Base-by-base conservation (phyloP, 257 asterid species). In the Solanum rostratum region DNA sequence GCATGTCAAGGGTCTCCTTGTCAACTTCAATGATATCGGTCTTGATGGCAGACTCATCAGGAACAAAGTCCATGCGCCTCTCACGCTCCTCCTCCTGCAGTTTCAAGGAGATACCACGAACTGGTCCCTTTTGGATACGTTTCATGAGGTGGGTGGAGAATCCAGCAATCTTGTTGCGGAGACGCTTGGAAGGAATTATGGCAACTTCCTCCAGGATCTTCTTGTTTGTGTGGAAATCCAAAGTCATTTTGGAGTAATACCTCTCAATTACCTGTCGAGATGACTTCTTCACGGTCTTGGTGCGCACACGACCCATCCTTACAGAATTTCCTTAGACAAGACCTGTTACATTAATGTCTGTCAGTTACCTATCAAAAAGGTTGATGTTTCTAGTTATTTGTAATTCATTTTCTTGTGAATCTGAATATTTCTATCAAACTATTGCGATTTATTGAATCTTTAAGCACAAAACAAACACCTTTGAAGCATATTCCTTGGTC, bases 51-150 rank as follows among this genome's bases (percentile, higher is more conserved):
- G 92, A 91, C 29, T 89, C 90, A 14, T 88, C 93, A 4, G 91
- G 93, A 13, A 89, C 93, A 53, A 89, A 91, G 86, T 91, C 93
- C 92, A 89, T 84, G 33, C 90, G 90, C 73, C 90, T 86, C 92
- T 89, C 92, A 14, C 90, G 87, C 78, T 88, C 90, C 80, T 89
- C 92, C 62, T 89, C 90, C 82, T 89, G 90, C 84, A 89, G 86
- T 52, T 89, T 89, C 7, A 89, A 84, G 12, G 92, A 88, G 74
- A 89, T 89, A 29, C 92, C 90, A 2, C 90, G 81, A 46, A 89
- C 92, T 0, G 90, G 74, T 30, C 92, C 92, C 81, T 89, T 89
- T 22, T 89, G 90, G 57, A 89, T 89, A 66, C 90, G 80, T 54
- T 88, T 89, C 92, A 89, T 89, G 22, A 89, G 88, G 59, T 89